Conservation (phyloP, 2,329 filamentous ascomycete species). For the Aspergillus fijiensis region DNA sequence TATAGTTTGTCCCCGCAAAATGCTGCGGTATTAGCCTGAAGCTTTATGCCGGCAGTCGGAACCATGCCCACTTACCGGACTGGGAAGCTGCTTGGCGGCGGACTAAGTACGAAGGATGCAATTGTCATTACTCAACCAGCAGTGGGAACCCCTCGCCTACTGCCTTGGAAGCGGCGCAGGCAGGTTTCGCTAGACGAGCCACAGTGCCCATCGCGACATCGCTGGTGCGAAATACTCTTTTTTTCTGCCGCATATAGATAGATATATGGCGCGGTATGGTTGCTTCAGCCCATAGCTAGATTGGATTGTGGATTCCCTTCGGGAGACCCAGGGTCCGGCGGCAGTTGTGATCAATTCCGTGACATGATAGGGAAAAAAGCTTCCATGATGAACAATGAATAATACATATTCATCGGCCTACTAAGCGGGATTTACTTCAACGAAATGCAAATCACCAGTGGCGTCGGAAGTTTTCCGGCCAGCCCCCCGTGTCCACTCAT, state of each 20-base stretch:
- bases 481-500: background rate
- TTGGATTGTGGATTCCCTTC: background rate
- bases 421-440: background rate
- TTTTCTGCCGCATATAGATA: background rate
- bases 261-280: background rate
- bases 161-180: background rate
- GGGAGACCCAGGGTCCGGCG: background rate
- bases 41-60: constrained; percentile 6
- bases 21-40: background rate
- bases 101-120: background rate
- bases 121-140: background rate
- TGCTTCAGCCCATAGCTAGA: background rate
- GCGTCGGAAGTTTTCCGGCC: background rate
- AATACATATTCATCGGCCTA: background rate
- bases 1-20: constrained; percentile 2
- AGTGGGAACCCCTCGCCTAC: background rate
- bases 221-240: background rate
- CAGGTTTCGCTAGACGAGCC: background rate
- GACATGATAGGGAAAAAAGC: background rate
- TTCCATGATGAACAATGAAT: background rate
- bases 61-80: background rate
- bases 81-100: background rate
- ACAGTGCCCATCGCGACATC: background rate
- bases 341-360: background rate
- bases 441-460: background rate